These are phyloP conservation scores for Chlorella sp. DNA, from an alignment of 139 green algal genomes.

Conservation along the genomic window DNA sequence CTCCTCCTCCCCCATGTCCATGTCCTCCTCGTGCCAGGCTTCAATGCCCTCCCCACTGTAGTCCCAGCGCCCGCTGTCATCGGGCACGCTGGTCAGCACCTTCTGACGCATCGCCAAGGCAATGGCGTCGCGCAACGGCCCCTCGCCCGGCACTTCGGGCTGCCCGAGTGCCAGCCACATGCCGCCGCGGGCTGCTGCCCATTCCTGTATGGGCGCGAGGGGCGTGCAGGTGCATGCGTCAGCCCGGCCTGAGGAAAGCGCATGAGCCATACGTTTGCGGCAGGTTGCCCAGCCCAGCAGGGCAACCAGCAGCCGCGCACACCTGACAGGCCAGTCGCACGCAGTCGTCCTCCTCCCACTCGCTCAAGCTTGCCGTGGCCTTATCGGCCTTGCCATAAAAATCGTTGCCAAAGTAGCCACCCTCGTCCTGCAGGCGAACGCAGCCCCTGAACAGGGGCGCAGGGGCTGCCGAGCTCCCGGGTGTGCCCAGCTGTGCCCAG, in stretches of 20 bases:
- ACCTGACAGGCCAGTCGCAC: not conserved
- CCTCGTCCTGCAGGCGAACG: no score
- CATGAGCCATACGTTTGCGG: not conserved
- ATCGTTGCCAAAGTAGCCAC: not conserved
- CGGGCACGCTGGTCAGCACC: not conserved
- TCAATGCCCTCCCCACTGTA: not conserved
- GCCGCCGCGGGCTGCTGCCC: not conserved
- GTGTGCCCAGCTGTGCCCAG: no score
- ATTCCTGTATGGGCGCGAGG: not conserved
- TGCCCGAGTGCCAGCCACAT: not conserved
- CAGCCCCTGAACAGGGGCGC: no score
- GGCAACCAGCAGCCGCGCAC: not conserved
- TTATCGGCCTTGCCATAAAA: not conserved
- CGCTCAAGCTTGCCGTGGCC: not conserved
- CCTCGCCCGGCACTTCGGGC: not conserved
- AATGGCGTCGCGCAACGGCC: not conserved
- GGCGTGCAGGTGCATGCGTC: not conserved
- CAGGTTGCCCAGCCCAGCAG: not conserved
- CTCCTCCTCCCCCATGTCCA: not conserved
- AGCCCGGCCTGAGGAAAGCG: not conserved
- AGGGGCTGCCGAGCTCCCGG: no score
- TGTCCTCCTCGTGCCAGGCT: not conserved
- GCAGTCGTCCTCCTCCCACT: constrained; percentile 6
- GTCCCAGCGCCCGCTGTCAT: not conserved
- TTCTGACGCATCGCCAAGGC: not conserved